Conservation (phyloP, 2,329 filamentous ascomycete genomes). For the Chaetomium globosum region DNA sequence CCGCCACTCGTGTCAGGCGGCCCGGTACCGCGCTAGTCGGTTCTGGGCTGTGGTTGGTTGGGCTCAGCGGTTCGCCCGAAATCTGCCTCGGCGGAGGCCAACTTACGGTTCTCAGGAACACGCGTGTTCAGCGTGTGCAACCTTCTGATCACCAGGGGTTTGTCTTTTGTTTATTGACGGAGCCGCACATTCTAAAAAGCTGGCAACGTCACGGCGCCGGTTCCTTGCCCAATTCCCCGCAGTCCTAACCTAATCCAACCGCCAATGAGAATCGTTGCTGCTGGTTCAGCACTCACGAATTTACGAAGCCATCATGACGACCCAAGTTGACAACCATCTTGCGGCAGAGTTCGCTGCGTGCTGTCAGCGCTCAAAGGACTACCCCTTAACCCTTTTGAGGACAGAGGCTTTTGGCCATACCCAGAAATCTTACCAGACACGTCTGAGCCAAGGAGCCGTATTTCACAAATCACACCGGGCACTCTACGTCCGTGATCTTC, state of each 20-base stretch:
- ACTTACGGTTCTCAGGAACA: neutral
- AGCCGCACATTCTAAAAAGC: neutral
- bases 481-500: slow-evolving; percentile 1
- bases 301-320: neutral
- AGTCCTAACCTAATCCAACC: neutral
- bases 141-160: neutral
- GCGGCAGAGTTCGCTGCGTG: neutral
- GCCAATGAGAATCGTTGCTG: neutral
- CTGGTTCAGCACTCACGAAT: neutral
- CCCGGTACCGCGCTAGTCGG: neutral
- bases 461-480: neutral
- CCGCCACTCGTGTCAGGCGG: neutral
- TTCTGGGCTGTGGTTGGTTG: neutral
- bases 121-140: neutral
- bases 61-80: neutral
- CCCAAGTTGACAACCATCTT: neutral
- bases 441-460: neutral
- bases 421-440: neutral
- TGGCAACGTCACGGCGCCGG: neutral
- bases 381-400: slow-evolving; percentile 5
- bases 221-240: neutral
- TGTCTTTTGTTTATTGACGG: too few species aligned
- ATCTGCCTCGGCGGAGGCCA: neutral
- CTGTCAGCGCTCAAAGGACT: neutral
- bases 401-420: slow-evolving; percentile 7